Conservation (phyloP, 805 yeast species). For the Pichia eremophila region DNA sequence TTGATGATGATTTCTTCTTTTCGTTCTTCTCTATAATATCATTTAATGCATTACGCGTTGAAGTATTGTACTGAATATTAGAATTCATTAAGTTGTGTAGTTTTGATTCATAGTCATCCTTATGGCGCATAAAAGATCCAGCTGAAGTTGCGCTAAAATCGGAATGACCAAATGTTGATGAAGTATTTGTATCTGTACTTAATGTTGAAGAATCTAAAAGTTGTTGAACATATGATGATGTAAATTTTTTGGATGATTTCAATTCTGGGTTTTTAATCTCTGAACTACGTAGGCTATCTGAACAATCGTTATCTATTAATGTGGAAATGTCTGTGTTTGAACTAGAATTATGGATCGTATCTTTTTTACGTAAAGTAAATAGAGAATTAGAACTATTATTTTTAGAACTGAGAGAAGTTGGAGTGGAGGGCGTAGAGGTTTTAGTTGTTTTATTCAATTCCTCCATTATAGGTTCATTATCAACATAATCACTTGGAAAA, state of each 20-base stretch:
- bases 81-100: conserved; percentile 13
- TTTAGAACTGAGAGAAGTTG: neutral
- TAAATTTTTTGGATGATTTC: conserved; percentile 7
- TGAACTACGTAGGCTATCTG: neutral
- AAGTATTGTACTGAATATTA: neutral
- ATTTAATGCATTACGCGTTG: conserved; percentile 27
- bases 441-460: neutral
- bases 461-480: conserved; percentile 44
- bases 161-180: conserved; percentile 42
- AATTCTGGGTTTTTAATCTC: neutral
- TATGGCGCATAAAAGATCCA: conserved; percentile 74
- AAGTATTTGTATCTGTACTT: conserved; percentile 25
- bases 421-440: neutral
- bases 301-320: neutral
- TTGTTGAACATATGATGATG: conserved; percentile 19
- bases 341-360: conserved; percentile 8
- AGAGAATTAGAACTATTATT: conserved; percentile 1
- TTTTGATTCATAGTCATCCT: conserved; percentile 16
- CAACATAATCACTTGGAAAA: conserved; percentile 84
- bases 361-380: conserved; percentile 2
- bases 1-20: conserved; percentile 30
- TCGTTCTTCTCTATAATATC: conserved; percentile 36
- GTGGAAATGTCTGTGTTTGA: conserved; percentile 5
- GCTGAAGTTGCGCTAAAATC: conserved; percentile 87
- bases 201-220: conserved; percentile 22